phyloP scores from a whole-genome alignment of 352 stramenopile species.

The Pythium apleroticum region DNA sequence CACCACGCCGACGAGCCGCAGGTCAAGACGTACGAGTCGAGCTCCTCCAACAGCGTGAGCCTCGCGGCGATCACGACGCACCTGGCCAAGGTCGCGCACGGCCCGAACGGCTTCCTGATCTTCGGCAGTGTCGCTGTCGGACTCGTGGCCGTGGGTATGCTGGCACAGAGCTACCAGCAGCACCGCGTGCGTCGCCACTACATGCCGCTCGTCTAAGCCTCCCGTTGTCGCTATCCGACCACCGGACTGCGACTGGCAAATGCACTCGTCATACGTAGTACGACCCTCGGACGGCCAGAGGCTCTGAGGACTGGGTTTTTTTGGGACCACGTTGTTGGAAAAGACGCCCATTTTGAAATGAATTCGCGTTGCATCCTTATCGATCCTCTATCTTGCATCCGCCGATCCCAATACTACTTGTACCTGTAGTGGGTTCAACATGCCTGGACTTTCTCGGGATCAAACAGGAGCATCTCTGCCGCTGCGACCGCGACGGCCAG shows the following conservation, averaged over 20 bases:
- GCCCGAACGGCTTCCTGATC: conserved; percentile 35
- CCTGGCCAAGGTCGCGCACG: conserved; percentile 26
- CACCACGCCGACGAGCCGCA: conserved; percentile 36
- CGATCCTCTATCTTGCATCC: too few relatives aligned
- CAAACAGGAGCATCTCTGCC: background rate
- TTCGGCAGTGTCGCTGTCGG: conserved; percentile 38
- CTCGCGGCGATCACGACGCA: conserved; percentile 9
- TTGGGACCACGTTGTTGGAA: background rate
- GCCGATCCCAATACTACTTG: too few relatives aligned
- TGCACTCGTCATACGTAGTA: too few relatives aligned
- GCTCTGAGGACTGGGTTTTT: background rate
- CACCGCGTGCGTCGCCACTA: conserved; percentile 54
- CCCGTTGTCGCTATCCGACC: too few relatives aligned
- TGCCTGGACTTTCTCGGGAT: background rate
- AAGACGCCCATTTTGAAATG: background rate
- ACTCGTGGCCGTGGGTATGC: conserved; percentile 41
- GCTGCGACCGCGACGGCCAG: background rate
- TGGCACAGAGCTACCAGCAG: conserved; percentile 43
- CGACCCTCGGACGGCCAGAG: background rate
- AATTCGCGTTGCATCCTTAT: background rate
- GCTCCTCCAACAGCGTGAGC: background rate
- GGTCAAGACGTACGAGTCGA: conserved; percentile 28
- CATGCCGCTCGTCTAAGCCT: conserved; percentile 44
- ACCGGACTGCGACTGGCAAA: too few relatives aligned
- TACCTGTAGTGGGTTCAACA: too few relatives aligned